Evolutionary conservation across 768 basidiomycete genomes (phyloP).

Genomic region (Suillus hirtellus): DNA sequence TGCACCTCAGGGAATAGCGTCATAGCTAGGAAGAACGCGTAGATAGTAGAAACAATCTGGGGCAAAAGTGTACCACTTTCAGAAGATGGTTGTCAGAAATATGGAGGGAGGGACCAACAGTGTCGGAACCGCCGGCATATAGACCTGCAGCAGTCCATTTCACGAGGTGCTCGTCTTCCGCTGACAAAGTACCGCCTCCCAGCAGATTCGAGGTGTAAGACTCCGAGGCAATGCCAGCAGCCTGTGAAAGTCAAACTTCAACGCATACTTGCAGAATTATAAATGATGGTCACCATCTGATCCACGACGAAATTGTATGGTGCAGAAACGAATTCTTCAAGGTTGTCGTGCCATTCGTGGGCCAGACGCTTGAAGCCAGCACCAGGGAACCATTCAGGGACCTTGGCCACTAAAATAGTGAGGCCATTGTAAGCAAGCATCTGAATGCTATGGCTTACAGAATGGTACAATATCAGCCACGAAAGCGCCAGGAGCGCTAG

Average conservation of each 20-base stretch:
- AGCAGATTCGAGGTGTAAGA: slow-evolving; percentile 63
- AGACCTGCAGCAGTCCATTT: slow-evolving; percentile 56
- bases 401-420: slow-evolving; percentile 33
- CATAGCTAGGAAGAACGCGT: slow-evolving; percentile 4
- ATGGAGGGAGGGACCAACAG: not conserved
- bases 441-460: slow-evolving; percentile 20
- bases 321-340: slow-evolving; percentile 54
- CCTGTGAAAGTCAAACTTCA: slow-evolving; percentile 36
- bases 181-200: slow-evolving; percentile 46
- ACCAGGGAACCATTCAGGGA: slow-evolving; percentile 62
- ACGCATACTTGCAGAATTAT: not conserved
- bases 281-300: slow-evolving; percentile 45
- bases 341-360: slow-evolving; percentile 50
- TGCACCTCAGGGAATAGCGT: slow-evolving; percentile 40
- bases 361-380: slow-evolving; percentile 55
- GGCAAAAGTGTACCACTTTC: not conserved
- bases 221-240: slow-evolving; percentile 44
- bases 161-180: slow-evolving; percentile 57
- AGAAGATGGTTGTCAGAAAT: not conserved
- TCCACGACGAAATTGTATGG: slow-evolving; percentile 62
- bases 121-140: slow-evolving; percentile 23
- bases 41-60: slow-evolving; percentile 15
- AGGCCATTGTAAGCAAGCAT: not conserved
- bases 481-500: slow-evolving; percentile 47
- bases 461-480: slow-evolving; percentile 54